Evolutionary conservation across 2,329 filamentous ascomycete species (phyloP).

Genomic region (Aspergillus puulaauensis): DNA sequence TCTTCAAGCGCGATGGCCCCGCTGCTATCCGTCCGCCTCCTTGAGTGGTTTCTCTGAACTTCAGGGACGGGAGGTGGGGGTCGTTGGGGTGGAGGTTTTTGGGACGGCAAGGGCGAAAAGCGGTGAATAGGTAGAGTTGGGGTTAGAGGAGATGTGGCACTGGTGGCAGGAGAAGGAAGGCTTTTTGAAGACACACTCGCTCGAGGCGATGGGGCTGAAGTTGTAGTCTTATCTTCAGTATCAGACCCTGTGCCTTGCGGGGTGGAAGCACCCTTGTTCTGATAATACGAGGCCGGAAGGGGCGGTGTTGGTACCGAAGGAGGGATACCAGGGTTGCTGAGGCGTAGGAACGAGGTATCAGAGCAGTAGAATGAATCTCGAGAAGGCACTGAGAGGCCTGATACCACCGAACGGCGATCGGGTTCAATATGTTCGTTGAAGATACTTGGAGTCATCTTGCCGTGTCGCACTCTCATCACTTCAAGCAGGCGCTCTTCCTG

Average conservation of each 20-base stretch:
- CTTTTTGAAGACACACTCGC: slow-evolving; percentile 40
- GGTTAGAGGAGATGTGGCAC: slow-evolving; percentile 39
- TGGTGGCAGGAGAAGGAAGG: slow-evolving; percentile 37
- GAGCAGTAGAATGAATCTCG: slow-evolving; percentile 36
- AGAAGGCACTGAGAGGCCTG: slow-evolving; percentile 29
- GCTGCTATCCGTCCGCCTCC: slow-evolving; percentile 44
- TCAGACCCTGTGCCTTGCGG: slow-evolving; percentile 33
- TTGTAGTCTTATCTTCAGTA: slow-evolving; percentile 35
- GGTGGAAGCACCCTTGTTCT: slow-evolving; percentile 27
- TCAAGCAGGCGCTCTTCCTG: slow-evolving; percentile 54
- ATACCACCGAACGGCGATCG: slow-evolving; percentile 31
- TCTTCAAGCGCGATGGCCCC: slow-evolving; percentile 48
- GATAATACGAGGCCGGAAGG: slow-evolving; percentile 28
- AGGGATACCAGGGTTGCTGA: slow-evolving; percentile 38
- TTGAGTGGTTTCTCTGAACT: slow-evolving; percentile 36
- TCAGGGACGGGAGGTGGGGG: slow-evolving; percentile 34
- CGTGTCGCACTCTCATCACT: slow-evolving; percentile 50
- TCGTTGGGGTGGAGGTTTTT: slow-evolving; percentile 31
- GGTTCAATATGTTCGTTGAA: slow-evolving; percentile 28
- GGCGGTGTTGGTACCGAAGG: slow-evolving; percentile 23
- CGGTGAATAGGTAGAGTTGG: slow-evolving; percentile 41
- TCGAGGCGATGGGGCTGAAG: slow-evolving; percentile 30
- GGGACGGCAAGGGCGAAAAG: slow-evolving; percentile 36
- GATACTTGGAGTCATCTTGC: slow-evolving; percentile 46
- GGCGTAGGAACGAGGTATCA: slow-evolving; percentile 41